phyloP scores from a whole-genome alignment of 2,329 filamentous ascomycete genomes.

The Corynespora cassiicola region DNA sequence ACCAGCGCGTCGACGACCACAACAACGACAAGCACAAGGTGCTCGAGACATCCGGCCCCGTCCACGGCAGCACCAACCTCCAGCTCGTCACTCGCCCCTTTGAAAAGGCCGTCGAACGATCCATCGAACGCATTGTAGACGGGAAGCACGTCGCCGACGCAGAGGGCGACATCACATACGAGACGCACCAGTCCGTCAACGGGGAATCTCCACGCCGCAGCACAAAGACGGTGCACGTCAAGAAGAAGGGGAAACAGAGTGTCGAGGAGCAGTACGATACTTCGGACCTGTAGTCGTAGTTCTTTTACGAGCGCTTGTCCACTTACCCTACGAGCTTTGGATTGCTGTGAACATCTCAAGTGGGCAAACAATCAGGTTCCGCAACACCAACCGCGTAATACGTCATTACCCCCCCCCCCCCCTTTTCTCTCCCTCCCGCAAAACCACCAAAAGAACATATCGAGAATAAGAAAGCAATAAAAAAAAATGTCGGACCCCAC shows the following conservation, averaged over 20 bases:
- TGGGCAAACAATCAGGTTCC: too few relatives aligned
- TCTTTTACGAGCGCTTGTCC: too few relatives aligned
- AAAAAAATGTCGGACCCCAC: constrained; percentile 15
- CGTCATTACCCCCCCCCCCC: constrained; percentile 1
- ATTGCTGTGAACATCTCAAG: too few relatives aligned
- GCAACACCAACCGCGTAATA: too few relatives aligned
- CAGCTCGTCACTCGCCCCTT: constrained; percentile 47
- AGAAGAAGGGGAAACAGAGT: constrained; percentile 8
- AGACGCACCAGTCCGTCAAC: constrained; percentile 15
- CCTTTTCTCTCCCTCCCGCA: not conserved
- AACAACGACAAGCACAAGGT: constrained; percentile 41
- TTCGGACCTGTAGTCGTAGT: constrained; percentile 39
- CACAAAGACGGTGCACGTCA: constrained; percentile 13
- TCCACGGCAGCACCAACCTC: constrained; percentile 32
- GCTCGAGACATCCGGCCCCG: constrained; percentile 43
- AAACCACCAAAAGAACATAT: constrained; percentile 7
- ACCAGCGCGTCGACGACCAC: constrained; percentile 45
- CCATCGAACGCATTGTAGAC: constrained; percentile 39
- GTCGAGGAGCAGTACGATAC: constrained; percentile 41
- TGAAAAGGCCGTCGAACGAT: constrained; percentile 37
- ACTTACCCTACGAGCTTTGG: too few relatives aligned
- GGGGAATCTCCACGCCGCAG: constrained; percentile 9
- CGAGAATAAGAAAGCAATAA: constrained; percentile 7
- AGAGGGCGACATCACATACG: constrained; percentile 30
- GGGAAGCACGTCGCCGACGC: constrained; percentile 29